These are phyloP conservation scores for Astrothelium subdiscretum DNA, from an alignment of 495 filamentous ascomycete species.

Conservation along the genomic window DNA sequence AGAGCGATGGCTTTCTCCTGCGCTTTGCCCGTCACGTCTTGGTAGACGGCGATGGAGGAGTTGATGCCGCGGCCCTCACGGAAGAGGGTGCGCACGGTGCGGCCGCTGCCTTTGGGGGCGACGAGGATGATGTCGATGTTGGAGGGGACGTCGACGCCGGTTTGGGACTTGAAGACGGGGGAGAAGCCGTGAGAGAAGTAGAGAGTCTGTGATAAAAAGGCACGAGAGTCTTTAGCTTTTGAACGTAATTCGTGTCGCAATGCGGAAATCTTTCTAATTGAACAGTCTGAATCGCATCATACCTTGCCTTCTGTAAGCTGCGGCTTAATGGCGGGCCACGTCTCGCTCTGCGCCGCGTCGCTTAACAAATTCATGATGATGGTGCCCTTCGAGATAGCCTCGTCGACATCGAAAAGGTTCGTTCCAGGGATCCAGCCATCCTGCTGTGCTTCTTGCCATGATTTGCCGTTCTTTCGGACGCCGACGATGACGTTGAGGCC, in stretches of 20 bases:
- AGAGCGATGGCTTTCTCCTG: conserved; percentile 97
- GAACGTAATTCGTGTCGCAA: neutral
- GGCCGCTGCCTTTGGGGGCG: conserved; percentile 96
- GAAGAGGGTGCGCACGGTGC: conserved; percentile 96
- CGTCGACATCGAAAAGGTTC: conserved; percentile 95
- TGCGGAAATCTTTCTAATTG: neutral
- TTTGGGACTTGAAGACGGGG: conserved; percentile 97
- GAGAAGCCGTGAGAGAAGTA: conserved; percentile 99
- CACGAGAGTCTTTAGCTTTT: conserved; percentile 15
- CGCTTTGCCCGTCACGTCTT: conserved; percentile 95
- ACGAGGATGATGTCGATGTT: conserved; percentile 99
- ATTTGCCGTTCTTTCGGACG: conserved; percentile 94
- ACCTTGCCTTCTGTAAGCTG: conserved; percentile 96
- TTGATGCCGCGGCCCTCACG: conserved; percentile 97
- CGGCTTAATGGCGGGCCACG: conserved; percentile 96
- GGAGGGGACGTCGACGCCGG: conserved; percentile 91
- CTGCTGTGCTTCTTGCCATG: conserved; percentile 93
- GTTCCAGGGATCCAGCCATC: conserved; percentile 97
- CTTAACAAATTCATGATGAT: conserved; percentile 98
- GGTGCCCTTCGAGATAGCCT: conserved; percentile 86
- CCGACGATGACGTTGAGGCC: conserved; percentile 97
- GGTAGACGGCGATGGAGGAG: conserved; percentile 95
- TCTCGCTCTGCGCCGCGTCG: conserved; percentile 95
- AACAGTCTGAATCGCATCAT: too few species aligned
- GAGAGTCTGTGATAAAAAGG: conserved; percentile 51